A percentile compares a stretch with the other conserved stretches of the same genome.
These are phyloP conservation scores for Anastatica hierochuntica DNA, from an alignment of 345 rosid species.

Conservation along the genomic window DNA sequence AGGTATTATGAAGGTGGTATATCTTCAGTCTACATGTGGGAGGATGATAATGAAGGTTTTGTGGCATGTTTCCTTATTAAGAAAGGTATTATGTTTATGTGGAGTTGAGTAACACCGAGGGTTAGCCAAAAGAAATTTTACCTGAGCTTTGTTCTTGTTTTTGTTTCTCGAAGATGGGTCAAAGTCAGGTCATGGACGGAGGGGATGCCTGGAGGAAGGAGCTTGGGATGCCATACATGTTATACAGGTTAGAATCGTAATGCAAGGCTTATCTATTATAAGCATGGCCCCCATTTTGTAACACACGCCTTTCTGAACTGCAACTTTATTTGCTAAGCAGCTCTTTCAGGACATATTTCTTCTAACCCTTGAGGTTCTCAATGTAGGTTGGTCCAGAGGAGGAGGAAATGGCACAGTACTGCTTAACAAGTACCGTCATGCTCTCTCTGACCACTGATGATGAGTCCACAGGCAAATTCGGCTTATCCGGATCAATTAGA, in stretches of 20 bases:
- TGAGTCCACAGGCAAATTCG: conserved; percentile 67
- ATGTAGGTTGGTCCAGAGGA: conserved; percentile 82
- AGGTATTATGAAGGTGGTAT: conserved; percentile 99
- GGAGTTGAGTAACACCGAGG: neutral
- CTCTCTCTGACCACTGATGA: conserved; percentile 83
- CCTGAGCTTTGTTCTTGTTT: conserved; percentile 9
- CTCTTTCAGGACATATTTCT: neutral
- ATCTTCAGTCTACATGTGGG: conserved; percentile 97
- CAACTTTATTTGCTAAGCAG: no score
- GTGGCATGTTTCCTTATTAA: conserved; percentile 89
- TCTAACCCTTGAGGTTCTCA: neutral
- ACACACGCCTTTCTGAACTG: no score
- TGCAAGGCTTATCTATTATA: no score
- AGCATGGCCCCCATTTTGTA: neutral
- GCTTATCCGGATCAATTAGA: conserved; percentile 90
- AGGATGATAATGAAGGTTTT: conserved; percentile 86
- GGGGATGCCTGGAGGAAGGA: conserved; percentile 92
- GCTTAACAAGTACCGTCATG: conserved; percentile 96
- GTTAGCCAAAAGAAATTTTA: neutral
- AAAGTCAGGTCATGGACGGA: conserved; percentile 81
- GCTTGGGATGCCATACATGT: conserved; percentile 99
- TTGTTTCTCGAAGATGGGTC: conserved; percentile 61
- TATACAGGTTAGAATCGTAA: no score
- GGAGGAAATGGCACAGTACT: conserved; percentile 67
- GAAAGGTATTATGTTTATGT: conserved; percentile 51